These are phyloP conservation scores for Pestalotiopsis sp. DNA, from an alignment of 2,329 filamentous ascomycete genomes.

Conservation along the genomic window DNA sequence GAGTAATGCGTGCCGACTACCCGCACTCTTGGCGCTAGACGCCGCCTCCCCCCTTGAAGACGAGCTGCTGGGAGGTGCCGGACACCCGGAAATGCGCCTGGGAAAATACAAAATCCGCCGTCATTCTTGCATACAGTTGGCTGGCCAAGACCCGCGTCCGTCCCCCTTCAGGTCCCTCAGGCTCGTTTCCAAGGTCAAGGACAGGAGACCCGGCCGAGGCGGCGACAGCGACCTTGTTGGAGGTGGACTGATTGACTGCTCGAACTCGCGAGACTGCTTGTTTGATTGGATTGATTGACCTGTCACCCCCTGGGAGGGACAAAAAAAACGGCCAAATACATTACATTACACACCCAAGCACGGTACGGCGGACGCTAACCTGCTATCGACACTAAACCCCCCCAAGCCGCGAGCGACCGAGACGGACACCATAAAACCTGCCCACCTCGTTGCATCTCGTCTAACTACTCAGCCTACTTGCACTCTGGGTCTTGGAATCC, in stretches of 20 bases:
- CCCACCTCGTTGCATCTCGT: neutral
- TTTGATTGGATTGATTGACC: too few relatives aligned
- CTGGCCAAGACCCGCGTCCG: neutral
- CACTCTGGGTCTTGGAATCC: neutral
- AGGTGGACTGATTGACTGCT: neutral
- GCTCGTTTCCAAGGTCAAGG: neutral
- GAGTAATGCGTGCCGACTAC: slow-evolving; percentile 7
- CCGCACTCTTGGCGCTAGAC: slow-evolving; percentile 1
- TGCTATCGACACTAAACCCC: neutral
- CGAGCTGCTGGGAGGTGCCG: neutral
- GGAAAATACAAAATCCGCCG: slow-evolving; percentile 11
- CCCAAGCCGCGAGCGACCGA: neutral
- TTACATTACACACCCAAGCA: neutral
- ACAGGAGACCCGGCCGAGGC: neutral
- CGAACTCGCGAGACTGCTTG: neutral
- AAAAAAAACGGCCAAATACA: too few relatives aligned
- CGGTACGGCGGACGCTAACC: neutral
- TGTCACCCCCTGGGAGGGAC: too few relatives aligned
- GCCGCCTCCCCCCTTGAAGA: neutral
- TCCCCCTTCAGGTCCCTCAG: neutral
- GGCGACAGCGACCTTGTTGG: neutral
- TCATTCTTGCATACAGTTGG: neutral
- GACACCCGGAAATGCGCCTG: slow-evolving; percentile 4
- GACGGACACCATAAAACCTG: neutral
- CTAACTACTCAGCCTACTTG: neutral